phyloP scores from a whole-genome alignment of 805 yeast genomes.

The Pichia nakasei region DNA sequence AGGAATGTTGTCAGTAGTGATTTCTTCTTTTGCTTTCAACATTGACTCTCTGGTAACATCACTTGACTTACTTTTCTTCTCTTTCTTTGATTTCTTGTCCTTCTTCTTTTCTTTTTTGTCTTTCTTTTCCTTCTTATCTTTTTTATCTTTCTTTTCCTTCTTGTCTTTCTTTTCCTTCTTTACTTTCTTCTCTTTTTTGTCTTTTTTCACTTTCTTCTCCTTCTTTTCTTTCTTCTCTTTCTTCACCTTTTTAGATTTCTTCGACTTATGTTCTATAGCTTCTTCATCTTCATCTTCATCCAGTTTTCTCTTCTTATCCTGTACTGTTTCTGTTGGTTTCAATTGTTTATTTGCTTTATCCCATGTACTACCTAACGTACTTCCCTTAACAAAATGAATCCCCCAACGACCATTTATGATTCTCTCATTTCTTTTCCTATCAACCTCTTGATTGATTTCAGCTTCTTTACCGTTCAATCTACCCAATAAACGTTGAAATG shows the following conservation, averaged over 20 bases:
- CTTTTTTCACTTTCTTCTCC: slow-evolving; percentile 24
- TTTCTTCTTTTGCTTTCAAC: slow-evolving; percentile 29
- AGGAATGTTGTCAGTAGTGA: slow-evolving; percentile 26
- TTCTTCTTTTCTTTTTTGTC: slow-evolving; percentile 18
- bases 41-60: slow-evolving; percentile 33
- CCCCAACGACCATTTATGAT: slow-evolving; percentile 86
- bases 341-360: slow-evolving; percentile 44
- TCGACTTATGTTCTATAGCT: not conserved
- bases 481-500: slow-evolving; percentile 84
- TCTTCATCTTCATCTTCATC: slow-evolving; percentile 12
- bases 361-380: slow-evolving; percentile 75
- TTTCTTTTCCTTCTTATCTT: slow-evolving; percentile 6
- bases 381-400: slow-evolving; percentile 79
- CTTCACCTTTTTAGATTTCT: slow-evolving; percentile 17
- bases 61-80: slow-evolving; percentile 22
- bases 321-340: slow-evolving; percentile 7
- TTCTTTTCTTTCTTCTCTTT: slow-evolving; percentile 21
- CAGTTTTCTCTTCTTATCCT: slow-evolving; percentile 15
- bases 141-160: slow-evolving; percentile 22
- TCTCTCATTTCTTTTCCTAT: slow-evolving; percentile 55
- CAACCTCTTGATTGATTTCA: slow-evolving; percentile 53
- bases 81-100: slow-evolving; percentile 10
- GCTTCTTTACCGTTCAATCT: slow-evolving; percentile 81
- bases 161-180: slow-evolving; percentile 12
- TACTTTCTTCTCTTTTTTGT: slow-evolving; percentile 24